A percentile compares a stretch with the other conserved stretches of the same genome.
These are phyloP conservation scores for Backusella westeae DNA, from an alignment of 192 early-diverging fungal species.

Conservation along the genomic window DNA sequence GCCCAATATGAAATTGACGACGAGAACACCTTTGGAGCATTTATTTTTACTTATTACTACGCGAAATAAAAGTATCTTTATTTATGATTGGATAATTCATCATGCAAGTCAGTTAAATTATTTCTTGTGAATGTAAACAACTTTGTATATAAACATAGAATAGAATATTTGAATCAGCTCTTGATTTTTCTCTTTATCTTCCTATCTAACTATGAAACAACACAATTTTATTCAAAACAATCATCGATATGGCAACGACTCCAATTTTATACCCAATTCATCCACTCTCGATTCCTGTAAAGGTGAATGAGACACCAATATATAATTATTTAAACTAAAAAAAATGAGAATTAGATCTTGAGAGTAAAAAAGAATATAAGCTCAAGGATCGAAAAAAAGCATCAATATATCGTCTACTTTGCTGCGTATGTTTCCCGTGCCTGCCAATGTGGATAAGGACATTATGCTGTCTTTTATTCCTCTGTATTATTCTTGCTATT, in stretches of 20 bases:
- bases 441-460: conserved; percentile 9
- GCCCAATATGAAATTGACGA: not conserved
- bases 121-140: conserved; percentile 1
- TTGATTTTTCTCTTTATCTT: not conserved
- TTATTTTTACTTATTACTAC: not conserved
- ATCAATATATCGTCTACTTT: not conserved
- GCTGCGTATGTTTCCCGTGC: conserved; percentile 19
- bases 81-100: not conserved
- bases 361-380: not conserved
- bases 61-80: not conserved
- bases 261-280: not conserved
- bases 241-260: not conserved
- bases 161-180: not conserved
- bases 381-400: not conserved
- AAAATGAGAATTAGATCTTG: not conserved
- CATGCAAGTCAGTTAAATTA: not conserved
- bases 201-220: not conserved
- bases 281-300: not conserved
- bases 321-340: not conserved
- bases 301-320: not conserved
- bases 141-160: not conserved
- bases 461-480: conserved; percentile 14
- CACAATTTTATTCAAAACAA: not conserved
- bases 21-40: not conserved
- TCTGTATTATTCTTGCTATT: conserved; percentile 4